These are phyloP conservation scores for Coemansia sp. DNA, from an alignment of 192 early-diverging fungal species.

Conservation along the genomic window DNA sequence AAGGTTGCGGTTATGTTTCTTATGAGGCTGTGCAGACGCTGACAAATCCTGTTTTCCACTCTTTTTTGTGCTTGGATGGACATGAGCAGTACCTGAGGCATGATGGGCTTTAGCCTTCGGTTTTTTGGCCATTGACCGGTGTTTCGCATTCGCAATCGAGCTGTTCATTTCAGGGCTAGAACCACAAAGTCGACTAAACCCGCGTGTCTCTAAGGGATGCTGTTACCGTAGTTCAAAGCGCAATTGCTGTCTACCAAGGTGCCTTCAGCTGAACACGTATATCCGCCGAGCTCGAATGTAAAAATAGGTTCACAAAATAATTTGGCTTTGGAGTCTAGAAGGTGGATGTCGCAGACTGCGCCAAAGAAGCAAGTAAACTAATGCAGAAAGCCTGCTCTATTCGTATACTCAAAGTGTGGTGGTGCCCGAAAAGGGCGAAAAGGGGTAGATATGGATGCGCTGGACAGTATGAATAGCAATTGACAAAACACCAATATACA, in stretches of 20 bases:
- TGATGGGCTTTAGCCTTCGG: conserved; percentile 28
- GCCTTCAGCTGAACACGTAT: no score
- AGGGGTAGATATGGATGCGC: background rate
- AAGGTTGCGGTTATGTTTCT: background rate
- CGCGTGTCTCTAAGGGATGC: no score
- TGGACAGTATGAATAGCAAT: background rate
- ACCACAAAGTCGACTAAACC: background rate
- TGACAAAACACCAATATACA: background rate
- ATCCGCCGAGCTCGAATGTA: no score
- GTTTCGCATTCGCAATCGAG: conserved; percentile 50
- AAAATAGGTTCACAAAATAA: no score
- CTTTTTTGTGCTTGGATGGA: conserved; percentile 2
- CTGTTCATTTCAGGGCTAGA: conserved; percentile 23
- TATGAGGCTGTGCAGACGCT: background rate
- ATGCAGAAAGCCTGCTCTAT: background rate
- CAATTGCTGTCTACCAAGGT: no score
- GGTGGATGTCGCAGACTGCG: no score
- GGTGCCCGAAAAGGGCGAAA: conserved; percentile 1
- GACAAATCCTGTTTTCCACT: background rate
- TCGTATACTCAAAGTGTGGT: background rate
- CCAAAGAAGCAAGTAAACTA: background rate
- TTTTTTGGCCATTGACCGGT: conserved; percentile 53
- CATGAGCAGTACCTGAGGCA: conserved; percentile 2
- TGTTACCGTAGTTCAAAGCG: no score
- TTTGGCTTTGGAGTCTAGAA: no score